Evolutionary conservation across 2,329 filamentous ascomycete genomes (phyloP).

Genomic region (Sporothrix humicola): DNA sequence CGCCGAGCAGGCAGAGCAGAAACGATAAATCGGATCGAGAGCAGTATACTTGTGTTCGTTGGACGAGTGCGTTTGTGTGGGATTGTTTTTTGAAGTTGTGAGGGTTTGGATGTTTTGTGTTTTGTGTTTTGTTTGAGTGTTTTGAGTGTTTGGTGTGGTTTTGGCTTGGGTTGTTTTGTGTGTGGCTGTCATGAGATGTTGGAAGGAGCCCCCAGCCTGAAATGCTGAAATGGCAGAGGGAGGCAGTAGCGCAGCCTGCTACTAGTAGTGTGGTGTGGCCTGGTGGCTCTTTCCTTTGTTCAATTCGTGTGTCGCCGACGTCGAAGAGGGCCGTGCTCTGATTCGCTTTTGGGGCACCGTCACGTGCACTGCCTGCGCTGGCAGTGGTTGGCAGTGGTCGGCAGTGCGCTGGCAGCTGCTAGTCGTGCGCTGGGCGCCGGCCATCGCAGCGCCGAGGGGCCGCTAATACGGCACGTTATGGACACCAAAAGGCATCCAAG

Average conservation of each 20-base stretch:
- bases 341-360: constrained; percentile 20
- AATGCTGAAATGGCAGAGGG: neutral
- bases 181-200: constrained; percentile 25
- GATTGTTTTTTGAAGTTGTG: neutral
- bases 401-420: neutral
- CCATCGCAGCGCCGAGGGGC: neutral
- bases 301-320: constrained; percentile 16
- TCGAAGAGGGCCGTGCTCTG: constrained; percentile 18
- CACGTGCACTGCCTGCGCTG: constrained; percentile 6
- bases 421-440: neutral
- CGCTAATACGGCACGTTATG: neutral
- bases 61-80: neutral
- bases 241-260: neutral
- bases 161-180: constrained; percentile 3
- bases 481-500: neutral
- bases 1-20: neutral
- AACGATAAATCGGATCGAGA: constrained; percentile 7
- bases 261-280: neutral
- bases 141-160: neutral
- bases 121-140: too few relatives aligned
- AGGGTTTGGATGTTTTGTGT: neutral
- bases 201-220: constrained; percentile 14
- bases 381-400: neutral
- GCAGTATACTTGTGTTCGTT: neutral
- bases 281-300: constrained; percentile 12